Conservation (phyloP, 176 grass and related monocot genomes). For the Raddia distichophylla region DNA sequence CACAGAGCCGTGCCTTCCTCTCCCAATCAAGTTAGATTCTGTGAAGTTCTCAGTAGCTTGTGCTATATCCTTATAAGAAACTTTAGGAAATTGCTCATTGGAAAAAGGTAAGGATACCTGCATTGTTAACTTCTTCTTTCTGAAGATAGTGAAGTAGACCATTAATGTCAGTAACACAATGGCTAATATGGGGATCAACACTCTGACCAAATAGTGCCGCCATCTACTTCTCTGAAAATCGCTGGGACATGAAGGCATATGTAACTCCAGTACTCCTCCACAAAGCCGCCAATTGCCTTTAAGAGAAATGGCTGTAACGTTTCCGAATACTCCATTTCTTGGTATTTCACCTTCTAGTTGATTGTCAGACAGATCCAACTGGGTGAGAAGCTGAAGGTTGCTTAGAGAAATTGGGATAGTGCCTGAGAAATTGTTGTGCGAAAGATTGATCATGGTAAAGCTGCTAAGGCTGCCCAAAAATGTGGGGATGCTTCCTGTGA, state of each 20-base stretch:
- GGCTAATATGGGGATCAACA: slow-evolving; percentile 20
- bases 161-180: not conserved
- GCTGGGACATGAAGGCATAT: slow-evolving; percentile 42
- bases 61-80: slow-evolving; percentile 38
- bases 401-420: slow-evolving; percentile 42
- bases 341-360: slow-evolving; percentile 51
- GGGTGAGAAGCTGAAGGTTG: not conserved
- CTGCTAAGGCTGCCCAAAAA: slow-evolving; percentile 14
- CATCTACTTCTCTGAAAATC: not conserved
- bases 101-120: not conserved
- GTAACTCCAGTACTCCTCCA: slow-evolving; percentile 46
- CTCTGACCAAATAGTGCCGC: slow-evolving; percentile 21
- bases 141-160: slow-evolving; percentile 17
- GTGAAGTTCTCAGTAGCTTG: not conserved
- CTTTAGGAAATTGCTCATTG: slow-evolving; percentile 17
- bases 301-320: slow-evolving; percentile 29
- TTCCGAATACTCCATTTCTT: slow-evolving; percentile 46
- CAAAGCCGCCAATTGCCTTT: slow-evolving; percentile 43
- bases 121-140: slow-evolving; percentile 1
- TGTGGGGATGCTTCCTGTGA: slow-evolving; percentile 41
- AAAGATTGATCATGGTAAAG: slow-evolving; percentile 32
- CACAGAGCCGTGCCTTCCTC: not conserved
- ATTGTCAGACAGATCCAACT: slow-evolving; percentile 48
- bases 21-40: not conserved
- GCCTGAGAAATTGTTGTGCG: slow-evolving; percentile 42